These are phyloP conservation scores for Penicillium goetzii DNA, from an alignment of 495 filamentous ascomycete genomes.

Conservation along the genomic window DNA sequence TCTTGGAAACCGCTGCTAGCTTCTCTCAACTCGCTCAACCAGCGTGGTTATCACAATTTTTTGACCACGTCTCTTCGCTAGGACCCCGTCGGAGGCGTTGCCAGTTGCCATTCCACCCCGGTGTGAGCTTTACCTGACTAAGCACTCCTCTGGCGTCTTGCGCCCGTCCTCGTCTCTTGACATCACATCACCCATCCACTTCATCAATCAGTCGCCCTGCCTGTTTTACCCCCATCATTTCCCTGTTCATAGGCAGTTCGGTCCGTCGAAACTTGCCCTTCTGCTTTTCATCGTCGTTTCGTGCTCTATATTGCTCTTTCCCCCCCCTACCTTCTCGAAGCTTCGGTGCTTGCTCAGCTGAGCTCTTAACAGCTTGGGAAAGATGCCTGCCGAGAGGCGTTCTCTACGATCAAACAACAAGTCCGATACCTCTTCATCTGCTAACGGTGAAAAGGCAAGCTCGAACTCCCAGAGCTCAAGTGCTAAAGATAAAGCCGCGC, in stretches of 20 bases:
- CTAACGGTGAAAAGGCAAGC: slow-evolving; percentile 59
- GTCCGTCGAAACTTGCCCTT: slow-evolving; percentile 26
- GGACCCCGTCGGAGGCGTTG: slow-evolving; percentile 2
- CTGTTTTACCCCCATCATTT: slow-evolving; percentile 30
- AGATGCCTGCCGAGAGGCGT: slow-evolving; percentile 61
- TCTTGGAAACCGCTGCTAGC: background rate
- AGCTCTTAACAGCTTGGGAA: slow-evolving; percentile 43
- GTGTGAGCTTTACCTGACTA: slow-evolving; percentile 48
- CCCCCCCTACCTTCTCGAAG: slow-evolving; percentile 37
- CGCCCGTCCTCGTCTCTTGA: slow-evolving; percentile 49
- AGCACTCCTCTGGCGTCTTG: slow-evolving; percentile 43
- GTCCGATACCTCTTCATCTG: slow-evolving; percentile 57
- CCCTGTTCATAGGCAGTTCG: slow-evolving; percentile 22
- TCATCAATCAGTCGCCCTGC: slow-evolving; percentile 39
- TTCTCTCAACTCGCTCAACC: background rate
- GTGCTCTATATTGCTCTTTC: slow-evolving; percentile 25
- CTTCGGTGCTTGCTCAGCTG: slow-evolving; percentile 40
- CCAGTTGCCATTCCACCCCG: background rate
- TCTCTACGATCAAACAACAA: slow-evolving; percentile 62
- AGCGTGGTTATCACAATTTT: background rate
- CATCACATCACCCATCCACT: slow-evolving; percentile 53
- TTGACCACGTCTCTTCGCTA: background rate
- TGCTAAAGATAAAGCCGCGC: slow-evolving; percentile 53
- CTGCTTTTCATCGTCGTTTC: slow-evolving; percentile 24
- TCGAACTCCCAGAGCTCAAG: slow-evolving; percentile 56